These are phyloP conservation scores for Suillus ampliporus DNA, from an alignment of 768 basidiomycete genomes.

Conservation along the genomic window DNA sequence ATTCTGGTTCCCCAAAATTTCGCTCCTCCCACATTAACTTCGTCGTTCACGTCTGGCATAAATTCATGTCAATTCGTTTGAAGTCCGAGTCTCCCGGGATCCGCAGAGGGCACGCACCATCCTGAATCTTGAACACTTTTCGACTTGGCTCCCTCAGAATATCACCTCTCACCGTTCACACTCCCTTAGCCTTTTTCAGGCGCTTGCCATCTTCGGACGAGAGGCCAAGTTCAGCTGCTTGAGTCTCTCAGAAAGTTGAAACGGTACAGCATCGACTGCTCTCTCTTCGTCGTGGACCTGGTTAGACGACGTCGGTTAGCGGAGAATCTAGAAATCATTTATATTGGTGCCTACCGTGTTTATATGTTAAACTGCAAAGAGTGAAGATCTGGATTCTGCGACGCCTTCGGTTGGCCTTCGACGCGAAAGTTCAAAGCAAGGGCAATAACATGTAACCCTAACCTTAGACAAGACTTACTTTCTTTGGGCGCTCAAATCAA, in stretches of 20 bases:
- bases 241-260: constrained; percentile 98
- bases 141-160: constrained; percentile 68
- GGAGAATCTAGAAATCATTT: neutral
- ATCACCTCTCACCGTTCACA: constrained; percentile 41
- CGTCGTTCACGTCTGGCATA: constrained; percentile 77
- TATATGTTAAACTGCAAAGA: neutral
- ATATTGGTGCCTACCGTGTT: neutral
- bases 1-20: constrained; percentile 98
- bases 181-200: constrained; percentile 89
- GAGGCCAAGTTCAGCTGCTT: constrained; percentile 94
- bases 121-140: constrained; percentile 98
- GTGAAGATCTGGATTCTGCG: neutral
- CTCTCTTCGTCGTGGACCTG: constrained; percentile 99
- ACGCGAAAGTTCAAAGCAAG: neutral
- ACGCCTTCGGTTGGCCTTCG: neutral
- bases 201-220: constrained; percentile 91
- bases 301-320: neutral
- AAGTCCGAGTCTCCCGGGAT: neutral
- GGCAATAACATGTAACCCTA: neutral
- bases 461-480: too few species aligned
- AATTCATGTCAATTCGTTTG: neutral
- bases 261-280: constrained; percentile 93
- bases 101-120: constrained; percentile 60
- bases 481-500: too few species aligned
- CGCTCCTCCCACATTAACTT: constrained; percentile 92